Evolutionary conservation across 179 eudicot species (phyloP).

Genomic region (Monotropa hypopitys): DNA sequence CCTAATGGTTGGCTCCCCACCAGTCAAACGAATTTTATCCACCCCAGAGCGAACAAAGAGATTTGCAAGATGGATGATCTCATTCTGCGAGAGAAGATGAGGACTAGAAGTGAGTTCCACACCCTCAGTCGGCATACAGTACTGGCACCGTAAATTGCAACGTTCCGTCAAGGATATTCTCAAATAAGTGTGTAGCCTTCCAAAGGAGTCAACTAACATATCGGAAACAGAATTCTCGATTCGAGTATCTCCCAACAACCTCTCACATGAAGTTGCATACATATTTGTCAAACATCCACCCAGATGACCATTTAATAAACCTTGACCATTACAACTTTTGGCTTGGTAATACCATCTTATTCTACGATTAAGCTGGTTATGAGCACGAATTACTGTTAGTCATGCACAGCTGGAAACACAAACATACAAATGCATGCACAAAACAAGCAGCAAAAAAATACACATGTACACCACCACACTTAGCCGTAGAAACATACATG

Average conservation of each 20-base stretch:
- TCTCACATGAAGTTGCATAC: slow-evolving; percentile 40
- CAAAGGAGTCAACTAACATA: slow-evolving; percentile 79
- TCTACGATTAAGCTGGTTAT: slow-evolving; percentile 23
- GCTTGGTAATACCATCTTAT: slow-evolving; percentile 12
- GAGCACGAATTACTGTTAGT: slow-evolving; percentile 3
- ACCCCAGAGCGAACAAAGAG: slow-evolving; percentile 78
- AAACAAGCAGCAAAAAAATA: not conserved
- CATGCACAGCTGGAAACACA: not conserved
- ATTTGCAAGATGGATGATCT: slow-evolving; percentile 61
- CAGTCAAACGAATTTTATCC: slow-evolving; percentile 83
- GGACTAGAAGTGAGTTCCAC: slow-evolving; percentile 69
- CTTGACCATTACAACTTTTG: slow-evolving; percentile 12
- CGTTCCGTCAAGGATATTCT: slow-evolving; percentile 90
- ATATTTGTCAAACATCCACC: slow-evolving; percentile 17
- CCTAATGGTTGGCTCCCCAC: slow-evolving; percentile 91
- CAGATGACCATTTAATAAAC: slow-evolving; percentile 12
- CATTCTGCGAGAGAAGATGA: slow-evolving; percentile 53
- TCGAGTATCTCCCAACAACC: slow-evolving; percentile 30
- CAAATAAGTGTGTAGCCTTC: slow-evolving; percentile 82
- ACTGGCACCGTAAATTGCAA: slow-evolving; percentile 91
- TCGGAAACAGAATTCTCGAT: slow-evolving; percentile 40
- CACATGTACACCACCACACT: not conserved
- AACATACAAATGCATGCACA: not conserved
- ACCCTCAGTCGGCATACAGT: slow-evolving; percentile 96
- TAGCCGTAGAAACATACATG: not conserved